Percentiles rank a stretch among this genome's conserved stretches.
Conservation (phyloP, 2,329 filamentous ascomycete species). For the Aspergillus quadricinctus region DNA sequence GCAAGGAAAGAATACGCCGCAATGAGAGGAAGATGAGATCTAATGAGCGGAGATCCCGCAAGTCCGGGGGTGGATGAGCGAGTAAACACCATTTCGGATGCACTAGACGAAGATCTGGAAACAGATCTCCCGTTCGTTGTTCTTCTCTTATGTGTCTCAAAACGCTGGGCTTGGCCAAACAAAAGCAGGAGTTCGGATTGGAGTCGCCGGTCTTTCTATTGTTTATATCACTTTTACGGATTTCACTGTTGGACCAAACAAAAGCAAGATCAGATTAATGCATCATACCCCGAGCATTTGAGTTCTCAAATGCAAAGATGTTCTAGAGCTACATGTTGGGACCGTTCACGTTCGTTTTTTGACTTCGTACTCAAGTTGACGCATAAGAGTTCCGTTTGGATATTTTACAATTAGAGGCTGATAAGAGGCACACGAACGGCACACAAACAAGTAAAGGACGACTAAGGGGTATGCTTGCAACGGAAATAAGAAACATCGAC, state of each 20-base stretch:
- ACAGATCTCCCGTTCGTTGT: background rate
- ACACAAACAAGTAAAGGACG: background rate
- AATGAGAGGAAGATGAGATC: conserved; percentile 65
- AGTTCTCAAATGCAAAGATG: background rate
- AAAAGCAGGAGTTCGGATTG: conserved; percentile 19
- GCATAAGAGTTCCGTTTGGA: background rate
- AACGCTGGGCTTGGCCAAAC: conserved; percentile 14
- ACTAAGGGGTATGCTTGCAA: background rate
- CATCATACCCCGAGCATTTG: background rate
- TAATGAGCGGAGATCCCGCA: conserved; percentile 54
- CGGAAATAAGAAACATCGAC: background rate
- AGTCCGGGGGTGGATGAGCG: conserved; percentile 21
- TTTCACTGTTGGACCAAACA: background rate
- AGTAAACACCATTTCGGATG: conserved; percentile 7
- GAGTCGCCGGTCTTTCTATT: conserved; percentile 17
- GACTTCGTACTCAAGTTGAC: background rate
- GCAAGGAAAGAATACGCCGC: conserved; percentile 58
- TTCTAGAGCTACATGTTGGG: background rate
- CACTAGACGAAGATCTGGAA: background rate
- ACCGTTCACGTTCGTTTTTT: background rate
- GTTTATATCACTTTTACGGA: background rate
- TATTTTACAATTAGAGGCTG: conserved; percentile 4
- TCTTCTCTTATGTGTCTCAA: conserved; percentile 12
- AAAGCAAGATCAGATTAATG: background rate
- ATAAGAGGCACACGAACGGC: conserved; percentile 1